Evolutionary conservation across 1,284 basidiomycete species (phyloP), one percentile per base, ranked within the genome.

Genomic region (Trametes pubescens): DNA sequence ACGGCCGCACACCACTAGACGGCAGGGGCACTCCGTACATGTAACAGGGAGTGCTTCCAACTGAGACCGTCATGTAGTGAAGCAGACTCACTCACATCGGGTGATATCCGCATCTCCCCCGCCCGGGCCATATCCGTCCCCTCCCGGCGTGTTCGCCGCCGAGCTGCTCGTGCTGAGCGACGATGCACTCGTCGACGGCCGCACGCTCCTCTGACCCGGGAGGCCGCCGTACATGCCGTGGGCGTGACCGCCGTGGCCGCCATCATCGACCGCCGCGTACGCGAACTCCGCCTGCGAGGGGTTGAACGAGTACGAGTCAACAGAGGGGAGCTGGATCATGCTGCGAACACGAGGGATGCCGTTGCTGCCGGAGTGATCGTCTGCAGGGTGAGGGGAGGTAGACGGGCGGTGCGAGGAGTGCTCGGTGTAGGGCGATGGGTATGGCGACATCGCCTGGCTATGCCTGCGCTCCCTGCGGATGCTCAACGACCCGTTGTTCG

Each of bases 391-490:
- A 18, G 90, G 90, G 9, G 88, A 90, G n/a, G 87, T 86, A 59
- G 90, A 90, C 0, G 88, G 88, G 47, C 90, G 85, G 57, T 76
- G 73, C 62, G 72, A 75, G 34, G 78, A 72, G 59, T 84, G 81
- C 56, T 88, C 84, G 63, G 89, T 87, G 76, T 93, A 93, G 51
- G 90, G 91, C 64, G 85, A 88, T 11, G 91, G 92, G 75, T 93
- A 93, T 13, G 92, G 92, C 69, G 87, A 90, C 82, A 92, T 88
- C 0, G 91, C 92, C 74, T 93, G 92, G 72, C 90, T 91, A 77
- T 93, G 92, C 61, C 91, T 83, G 47, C 91, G 82, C 52, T 82
- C 82, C 40, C 91, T 83, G 35, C 91, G 85, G 35, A 93, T 83
- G 75, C 89, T 88, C 49, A 91, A 75, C 14, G 86, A 85, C 55